A percentile compares a stretch with the other conserved stretches of the same genome.
Conservation (phyloP, 495 filamentous ascomycete genomes). For the Chlorociboria aeruginascens region DNA sequence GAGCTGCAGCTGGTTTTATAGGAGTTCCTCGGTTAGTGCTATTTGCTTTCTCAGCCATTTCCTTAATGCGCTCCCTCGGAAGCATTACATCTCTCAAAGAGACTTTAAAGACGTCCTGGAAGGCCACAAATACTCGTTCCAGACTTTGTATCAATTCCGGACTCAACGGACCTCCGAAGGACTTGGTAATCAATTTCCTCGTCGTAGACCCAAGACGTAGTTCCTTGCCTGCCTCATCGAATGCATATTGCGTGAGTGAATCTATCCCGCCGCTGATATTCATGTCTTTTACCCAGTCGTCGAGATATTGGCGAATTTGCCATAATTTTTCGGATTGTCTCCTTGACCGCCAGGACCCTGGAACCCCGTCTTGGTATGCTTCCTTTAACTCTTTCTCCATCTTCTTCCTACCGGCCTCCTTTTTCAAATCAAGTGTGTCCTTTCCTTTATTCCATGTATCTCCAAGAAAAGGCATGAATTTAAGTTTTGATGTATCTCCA, state of each 20-base stretch:
- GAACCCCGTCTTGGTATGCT: neutral
- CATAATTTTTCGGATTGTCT: constrained; percentile 5
- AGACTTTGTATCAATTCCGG: neutral
- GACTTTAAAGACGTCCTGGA: constrained; percentile 6
- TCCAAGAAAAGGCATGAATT: constrained; percentile 14
- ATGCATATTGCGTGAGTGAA: constrained; percentile 6
- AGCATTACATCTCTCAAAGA: constrained; percentile 5
- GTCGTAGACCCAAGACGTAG: neutral
- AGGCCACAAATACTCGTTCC: constrained; percentile 4
- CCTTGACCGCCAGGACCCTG: neutral
- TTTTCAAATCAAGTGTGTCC: neutral
- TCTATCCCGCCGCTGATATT: constrained; percentile 1
- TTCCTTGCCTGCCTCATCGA: neutral
- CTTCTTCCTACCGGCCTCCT: neutral
- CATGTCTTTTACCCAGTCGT: constrained; percentile 12
- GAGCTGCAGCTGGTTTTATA: neutral
- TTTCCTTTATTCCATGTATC: neutral
- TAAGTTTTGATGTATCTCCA: constrained; percentile 11
- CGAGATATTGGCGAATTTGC: constrained; percentile 4
- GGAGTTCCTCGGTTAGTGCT: constrained; percentile 1
- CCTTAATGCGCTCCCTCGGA: constrained; percentile 7
- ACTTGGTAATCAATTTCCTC: neutral
- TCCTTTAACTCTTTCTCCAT: constrained; percentile 11
- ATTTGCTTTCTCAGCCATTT: constrained; percentile 6
- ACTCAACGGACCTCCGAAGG: neutral